phyloP scores from a whole-genome alignment of 805 yeast genomes.

The Saturnispora ahearnii region DNA sequence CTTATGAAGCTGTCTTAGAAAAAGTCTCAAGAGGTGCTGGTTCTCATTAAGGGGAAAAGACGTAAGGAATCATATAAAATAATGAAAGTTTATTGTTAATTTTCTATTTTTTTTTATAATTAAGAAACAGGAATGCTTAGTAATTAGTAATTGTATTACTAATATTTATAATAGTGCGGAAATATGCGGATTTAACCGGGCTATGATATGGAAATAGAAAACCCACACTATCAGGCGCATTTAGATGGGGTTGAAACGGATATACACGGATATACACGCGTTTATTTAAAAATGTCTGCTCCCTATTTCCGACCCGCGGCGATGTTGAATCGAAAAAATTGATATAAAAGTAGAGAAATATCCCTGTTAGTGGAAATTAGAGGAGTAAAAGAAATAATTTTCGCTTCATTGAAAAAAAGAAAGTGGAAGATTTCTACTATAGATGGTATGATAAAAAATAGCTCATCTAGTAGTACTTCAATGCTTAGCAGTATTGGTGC shows the following conservation, averaged over 20 bases:
- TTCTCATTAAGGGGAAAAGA: conserved; percentile 33
- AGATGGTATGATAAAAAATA: background rate
- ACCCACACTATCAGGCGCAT: background rate
- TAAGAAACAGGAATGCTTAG: no score
- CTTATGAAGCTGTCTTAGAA: conserved; percentile 87
- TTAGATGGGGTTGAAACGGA: background rate
- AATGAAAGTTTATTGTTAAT: background rate
- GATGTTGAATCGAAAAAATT: no score
- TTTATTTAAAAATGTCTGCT: background rate
- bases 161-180: no score
- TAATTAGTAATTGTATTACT: no score
- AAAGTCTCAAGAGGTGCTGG: conserved; percentile 80
- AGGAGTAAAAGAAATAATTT: no score
- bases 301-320: background rate
- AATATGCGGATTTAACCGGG: background rate
- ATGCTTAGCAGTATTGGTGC: background rate
- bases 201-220: no score
- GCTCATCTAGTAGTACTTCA: background rate
- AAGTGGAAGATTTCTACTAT: no score
- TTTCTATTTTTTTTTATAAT: no score
- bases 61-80: background rate
- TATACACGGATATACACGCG: background rate
- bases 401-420: background rate
- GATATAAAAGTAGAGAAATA: no score
- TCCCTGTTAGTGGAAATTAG: no score